Conservation (phyloP, 352 stramenopile species). For the Proteromonas lacertae region DNA sequence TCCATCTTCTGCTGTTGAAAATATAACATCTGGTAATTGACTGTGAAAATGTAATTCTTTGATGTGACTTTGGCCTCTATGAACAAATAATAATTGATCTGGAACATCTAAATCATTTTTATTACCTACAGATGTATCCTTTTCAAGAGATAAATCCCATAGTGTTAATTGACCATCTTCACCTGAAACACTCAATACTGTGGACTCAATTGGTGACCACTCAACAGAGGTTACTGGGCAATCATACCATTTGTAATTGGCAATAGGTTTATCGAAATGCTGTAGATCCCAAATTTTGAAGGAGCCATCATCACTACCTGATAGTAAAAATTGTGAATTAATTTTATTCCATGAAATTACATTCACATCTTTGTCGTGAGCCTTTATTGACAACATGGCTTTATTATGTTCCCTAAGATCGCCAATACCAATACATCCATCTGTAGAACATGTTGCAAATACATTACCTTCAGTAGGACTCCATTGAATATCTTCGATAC, state of each 20-base stretch:
- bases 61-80: constrained; percentile 85
- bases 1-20: constrained; percentile 70
- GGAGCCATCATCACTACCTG: constrained; percentile 76
- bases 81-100: constrained; percentile 92
- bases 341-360: constrained; percentile 92
- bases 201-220: constrained; percentile 96
- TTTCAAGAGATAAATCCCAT: constrained; percentile 96
- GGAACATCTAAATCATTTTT: too few relatives aligned
- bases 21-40: constrained; percentile 78
- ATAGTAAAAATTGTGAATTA: constrained; percentile 78
- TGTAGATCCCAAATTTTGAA: constrained; percentile 35
- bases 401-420: constrained; percentile 38
- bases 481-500: constrained; percentile 92
- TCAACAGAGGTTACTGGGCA: constrained; percentile 82
- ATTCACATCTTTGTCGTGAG: constrained; percentile 75
- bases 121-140: constrained; percentile 31
- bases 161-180: constrained; percentile 69
- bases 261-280: constrained; percentile 26
- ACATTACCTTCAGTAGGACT: constrained; percentile 74
- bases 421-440: constrained; percentile 75
- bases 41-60: constrained; percentile 97
- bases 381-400: constrained; percentile 12
- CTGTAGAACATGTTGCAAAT: constrained; percentile 66
- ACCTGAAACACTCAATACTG: constrained; percentile 59
- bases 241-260: constrained; percentile 70